Evolutionary conservation across 352 stramenopile genomes (phyloP).

Genomic region (Pythium folliculosum): DNA sequence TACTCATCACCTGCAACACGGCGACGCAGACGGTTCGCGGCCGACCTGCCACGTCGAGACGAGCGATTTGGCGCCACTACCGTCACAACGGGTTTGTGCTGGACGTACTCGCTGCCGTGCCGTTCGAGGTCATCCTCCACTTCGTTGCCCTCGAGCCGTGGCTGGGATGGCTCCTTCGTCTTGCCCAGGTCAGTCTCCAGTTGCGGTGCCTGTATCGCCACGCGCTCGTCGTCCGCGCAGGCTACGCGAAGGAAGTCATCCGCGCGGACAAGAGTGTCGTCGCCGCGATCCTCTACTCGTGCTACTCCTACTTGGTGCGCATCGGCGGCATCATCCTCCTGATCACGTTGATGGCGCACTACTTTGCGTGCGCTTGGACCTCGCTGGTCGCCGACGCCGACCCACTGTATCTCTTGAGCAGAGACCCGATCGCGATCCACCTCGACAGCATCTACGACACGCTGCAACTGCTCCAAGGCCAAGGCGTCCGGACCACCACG

Average conservation of each 20-base stretch:
- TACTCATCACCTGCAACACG: slow-evolving; percentile 48
- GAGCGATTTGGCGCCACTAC: slow-evolving; percentile 42
- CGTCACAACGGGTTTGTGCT: slow-evolving; percentile 25
- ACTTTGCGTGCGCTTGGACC: slow-evolving; percentile 53
- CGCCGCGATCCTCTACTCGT: slow-evolving; percentile 49
- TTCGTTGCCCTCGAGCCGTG: neutral
- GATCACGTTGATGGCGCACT: slow-evolving; percentile 51
- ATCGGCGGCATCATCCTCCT: slow-evolving; percentile 41
- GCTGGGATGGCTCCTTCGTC: neutral
- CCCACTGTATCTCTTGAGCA: neutral
- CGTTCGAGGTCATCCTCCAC: slow-evolving; percentile 19
- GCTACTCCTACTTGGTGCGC: slow-evolving; percentile 45
- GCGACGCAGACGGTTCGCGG: slow-evolving; percentile 41
- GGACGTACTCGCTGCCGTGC: slow-evolving; percentile 13
- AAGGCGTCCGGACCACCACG: slow-evolving; percentile 38
- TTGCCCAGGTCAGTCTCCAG: neutral
- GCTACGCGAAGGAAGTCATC: neutral
- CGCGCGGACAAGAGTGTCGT: slow-evolving; percentile 37
- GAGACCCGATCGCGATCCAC: neutral
- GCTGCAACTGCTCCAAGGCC: slow-evolving; percentile 52
- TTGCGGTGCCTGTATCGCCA: neutral
- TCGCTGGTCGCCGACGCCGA: slow-evolving; percentile 22
- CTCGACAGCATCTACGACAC: slow-evolving; percentile 35
- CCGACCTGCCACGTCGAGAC: slow-evolving; percentile 30
- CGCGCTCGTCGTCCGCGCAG: neutral